Percentiles rank a stretch among this genome's conserved stretches.
Conservation (phyloP, 306 rosid species). For the Myrica gale region DNA sequence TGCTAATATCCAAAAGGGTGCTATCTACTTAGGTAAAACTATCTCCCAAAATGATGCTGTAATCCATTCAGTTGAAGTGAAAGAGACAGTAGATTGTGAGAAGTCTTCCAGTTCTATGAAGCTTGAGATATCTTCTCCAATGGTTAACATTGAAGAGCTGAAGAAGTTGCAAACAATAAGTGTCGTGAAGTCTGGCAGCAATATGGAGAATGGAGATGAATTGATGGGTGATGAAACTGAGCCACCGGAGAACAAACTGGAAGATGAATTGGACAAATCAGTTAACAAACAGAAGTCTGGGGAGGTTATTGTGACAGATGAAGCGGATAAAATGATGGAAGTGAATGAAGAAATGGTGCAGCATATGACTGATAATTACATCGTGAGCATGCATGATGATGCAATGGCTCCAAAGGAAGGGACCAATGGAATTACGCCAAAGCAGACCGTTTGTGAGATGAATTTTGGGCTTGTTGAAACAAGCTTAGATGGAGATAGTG, state of each 20-base stretch:
- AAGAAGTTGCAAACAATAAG: slow-evolving; percentile 25
- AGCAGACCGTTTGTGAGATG: slow-evolving; percentile 14
- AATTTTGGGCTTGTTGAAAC: slow-evolving; percentile 33
- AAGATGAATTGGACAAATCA: slow-evolving; percentile 37
- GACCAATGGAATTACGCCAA: slow-evolving; percentile 30
- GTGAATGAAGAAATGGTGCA: slow-evolving; percentile 32
- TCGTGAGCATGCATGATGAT: slow-evolving; percentile 30
- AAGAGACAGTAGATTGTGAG: slow-evolving; percentile 27
- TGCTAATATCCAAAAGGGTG: slow-evolving; percentile 39
- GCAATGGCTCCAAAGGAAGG: slow-evolving; percentile 33
- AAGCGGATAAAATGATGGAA: slow-evolving; percentile 24
- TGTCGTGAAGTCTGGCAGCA: slow-evolving; percentile 25
- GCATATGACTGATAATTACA: slow-evolving; percentile 22
- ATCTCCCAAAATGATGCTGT: slow-evolving; percentile 24
- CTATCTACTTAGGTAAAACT: slow-evolving; percentile 38
- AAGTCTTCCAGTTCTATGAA: slow-evolving; percentile 26
- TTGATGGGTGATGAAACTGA: slow-evolving; percentile 68
- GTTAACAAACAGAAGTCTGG: slow-evolving; percentile 27
- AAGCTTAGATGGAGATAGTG: slow-evolving; percentile 28
- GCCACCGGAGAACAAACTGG: slow-evolving; percentile 56
- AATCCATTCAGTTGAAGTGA: slow-evolving; percentile 25
- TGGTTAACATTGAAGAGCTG: slow-evolving; percentile 28
- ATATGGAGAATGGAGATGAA: slow-evolving; percentile 33
- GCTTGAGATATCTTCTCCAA: slow-evolving; percentile 32
- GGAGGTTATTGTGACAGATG: slow-evolving; percentile 22